phyloP scores from a whole-genome alignment of 805 yeast genomes.

The Wickerhamomyces chaumierensis region DNA sequence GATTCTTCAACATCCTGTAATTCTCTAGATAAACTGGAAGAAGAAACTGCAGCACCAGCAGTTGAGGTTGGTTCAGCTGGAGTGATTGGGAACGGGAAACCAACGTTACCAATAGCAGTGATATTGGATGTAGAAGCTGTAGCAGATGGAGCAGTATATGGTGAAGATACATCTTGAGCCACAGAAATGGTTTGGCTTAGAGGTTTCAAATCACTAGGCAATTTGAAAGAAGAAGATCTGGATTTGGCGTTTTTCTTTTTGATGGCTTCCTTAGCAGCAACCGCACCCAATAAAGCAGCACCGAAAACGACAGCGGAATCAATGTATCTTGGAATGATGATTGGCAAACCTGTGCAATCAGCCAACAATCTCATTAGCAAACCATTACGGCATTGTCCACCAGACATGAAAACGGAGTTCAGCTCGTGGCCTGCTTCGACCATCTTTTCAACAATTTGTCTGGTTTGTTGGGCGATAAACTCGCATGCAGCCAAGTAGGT shows the following conservation, averaged over 20 bases:
- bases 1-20: slow-evolving; percentile 25
- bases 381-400: slow-evolving; percentile 94
- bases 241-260: slow-evolving; percentile 8
- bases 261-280: slow-evolving; percentile 65
- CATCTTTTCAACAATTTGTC: slow-evolving; percentile 88
- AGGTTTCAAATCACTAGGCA: slow-evolving; percentile 18
- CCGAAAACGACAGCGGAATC: slow-evolving; percentile 98
- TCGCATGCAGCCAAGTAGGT: slow-evolving; percentile 91
- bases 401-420: slow-evolving; percentile 74
- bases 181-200: slow-evolving; percentile 6
- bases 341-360: slow-evolving; percentile 85
- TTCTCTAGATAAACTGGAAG: slow-evolving; percentile 22
- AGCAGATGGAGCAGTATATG: slow-evolving; percentile 75
- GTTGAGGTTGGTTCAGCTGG: slow-evolving; percentile 21
- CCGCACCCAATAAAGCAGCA: slow-evolving; percentile 89
- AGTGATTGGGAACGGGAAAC: slow-evolving; percentile 30
- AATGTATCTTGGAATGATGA: slow-evolving; percentile 86
- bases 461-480: slow-evolving; percentile 93
- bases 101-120: slow-evolving; percentile 21
- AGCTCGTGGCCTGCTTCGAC: slow-evolving; percentile 68
- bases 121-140: slow-evolving; percentile 52
- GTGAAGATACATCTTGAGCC: slow-evolving; percentile 35
- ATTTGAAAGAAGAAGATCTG: slow-evolving; percentile 17
- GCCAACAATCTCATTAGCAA: slow-evolving; percentile 83
- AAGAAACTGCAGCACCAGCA: slow-evolving; percentile 5